Percentiles rank a stretch among this genome's conserved stretches.
Conservation (phyloP, 257 asterid genomes). For the Petunia secreta region DNA sequence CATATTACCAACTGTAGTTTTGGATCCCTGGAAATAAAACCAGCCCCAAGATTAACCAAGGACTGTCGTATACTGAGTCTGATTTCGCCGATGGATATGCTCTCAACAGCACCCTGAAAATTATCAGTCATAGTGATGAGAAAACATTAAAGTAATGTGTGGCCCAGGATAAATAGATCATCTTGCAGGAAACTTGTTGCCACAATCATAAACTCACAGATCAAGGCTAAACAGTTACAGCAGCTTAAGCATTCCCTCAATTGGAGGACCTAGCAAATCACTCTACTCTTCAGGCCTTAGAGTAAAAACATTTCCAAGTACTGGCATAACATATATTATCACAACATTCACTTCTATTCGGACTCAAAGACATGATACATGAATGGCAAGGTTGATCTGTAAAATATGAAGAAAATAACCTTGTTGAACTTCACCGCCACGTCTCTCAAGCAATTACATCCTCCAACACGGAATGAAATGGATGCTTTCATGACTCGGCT, state of each 20-base stretch:
- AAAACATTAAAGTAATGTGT: slow-evolving; percentile 5
- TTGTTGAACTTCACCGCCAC: slow-evolving; percentile 78
- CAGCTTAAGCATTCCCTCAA: background rate
- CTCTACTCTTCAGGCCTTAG: background rate
- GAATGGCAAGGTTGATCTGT: slow-evolving; percentile 2
- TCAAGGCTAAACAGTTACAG: slow-evolving; percentile 12
- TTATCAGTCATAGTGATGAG: slow-evolving; percentile 24
- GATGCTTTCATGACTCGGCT: slow-evolving; percentile 82
- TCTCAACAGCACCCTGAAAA: slow-evolving; percentile 88
- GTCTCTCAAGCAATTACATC: slow-evolving; percentile 96
- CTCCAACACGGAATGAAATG: slow-evolving; percentile 77
- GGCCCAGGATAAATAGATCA: background rate
- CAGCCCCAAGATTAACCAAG: slow-evolving; percentile 87
- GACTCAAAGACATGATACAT: background rate
- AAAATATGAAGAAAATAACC: slow-evolving; percentile 39
- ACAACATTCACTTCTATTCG: background rate
- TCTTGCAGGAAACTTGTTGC: slow-evolving; percentile 1
- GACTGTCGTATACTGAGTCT: slow-evolving; percentile 91
- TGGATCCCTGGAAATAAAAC: slow-evolving; percentile 93
- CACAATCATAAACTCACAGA: slow-evolving; percentile 2
- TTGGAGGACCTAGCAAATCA: slow-evolving; percentile 1
- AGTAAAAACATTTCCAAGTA: background rate
- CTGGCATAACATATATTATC: background rate
- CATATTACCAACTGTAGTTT: slow-evolving; percentile 82
- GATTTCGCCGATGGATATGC: slow-evolving; percentile 86